Evolutionary conservation across 75 land plant genomes (phyloP).

Genomic region (Larix kaempferi): DNA sequence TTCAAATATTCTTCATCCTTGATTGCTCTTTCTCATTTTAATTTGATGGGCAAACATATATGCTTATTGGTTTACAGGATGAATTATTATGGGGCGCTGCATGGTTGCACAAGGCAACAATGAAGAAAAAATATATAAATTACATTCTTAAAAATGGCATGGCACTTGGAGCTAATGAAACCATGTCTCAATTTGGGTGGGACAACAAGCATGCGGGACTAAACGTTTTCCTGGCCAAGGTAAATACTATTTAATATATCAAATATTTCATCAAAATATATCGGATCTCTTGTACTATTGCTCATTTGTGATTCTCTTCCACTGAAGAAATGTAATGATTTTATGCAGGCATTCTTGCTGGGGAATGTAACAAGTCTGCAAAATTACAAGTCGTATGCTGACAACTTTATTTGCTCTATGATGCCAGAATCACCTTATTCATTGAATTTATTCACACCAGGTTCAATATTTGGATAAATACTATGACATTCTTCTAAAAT

Average conservation of each 20-base stretch:
- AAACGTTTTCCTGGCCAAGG: slow-evolving; percentile 66
- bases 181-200: slow-evolving; percentile 66
- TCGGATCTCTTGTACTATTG: background rate
- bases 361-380: slow-evolving; percentile 24
- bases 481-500: too few species aligned
- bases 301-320: background rate
- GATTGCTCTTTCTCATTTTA: too few species aligned
- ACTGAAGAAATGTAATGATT: background rate
- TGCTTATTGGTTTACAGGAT: slow-evolving; percentile 38
- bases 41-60: too few species aligned
- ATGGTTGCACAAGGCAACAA: slow-evolving; percentile 77
- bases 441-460: slow-evolving; percentile 59
- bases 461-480: background rate
- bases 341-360: slow-evolving; percentile 39
- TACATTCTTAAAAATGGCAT: slow-evolving; percentile 62
- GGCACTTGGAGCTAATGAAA: slow-evolving; percentile 58
- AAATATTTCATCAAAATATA: background rate
- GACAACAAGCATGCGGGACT: slow-evolving; percentile 90
- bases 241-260: slow-evolving; percentile 6
- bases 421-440: slow-evolving; percentile 46
- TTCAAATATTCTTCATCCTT: too few species aligned
- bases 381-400: slow-evolving; percentile 52
- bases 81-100: slow-evolving; percentile 94
- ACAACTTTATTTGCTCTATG: slow-evolving; percentile 58
- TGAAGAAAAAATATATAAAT: slow-evolving; percentile 39